phyloP scores from a whole-genome alignment of 805 yeast genomes.

The Myxozyma geophila region DNA sequence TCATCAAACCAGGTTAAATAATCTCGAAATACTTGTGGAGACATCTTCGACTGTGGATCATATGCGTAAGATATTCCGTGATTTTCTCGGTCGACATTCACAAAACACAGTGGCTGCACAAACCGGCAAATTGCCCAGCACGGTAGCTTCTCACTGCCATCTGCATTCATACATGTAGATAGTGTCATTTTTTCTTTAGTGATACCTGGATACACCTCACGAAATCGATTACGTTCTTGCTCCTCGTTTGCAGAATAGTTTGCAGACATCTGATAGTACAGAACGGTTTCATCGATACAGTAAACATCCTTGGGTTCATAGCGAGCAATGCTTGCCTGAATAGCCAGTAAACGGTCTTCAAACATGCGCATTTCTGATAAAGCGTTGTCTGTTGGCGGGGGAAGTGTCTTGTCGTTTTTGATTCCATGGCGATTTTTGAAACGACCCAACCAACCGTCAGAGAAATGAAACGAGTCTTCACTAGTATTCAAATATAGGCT shows the following conservation, averaged over 20 bases:
- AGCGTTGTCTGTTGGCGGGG: not conserved
- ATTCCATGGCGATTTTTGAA: slow-evolving; percentile 31
- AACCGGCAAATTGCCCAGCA: slow-evolving; percentile 26
- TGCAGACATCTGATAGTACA: slow-evolving; percentile 27
- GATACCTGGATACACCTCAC: slow-evolving; percentile 1
- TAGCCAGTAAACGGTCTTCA: slow-evolving; percentile 20
- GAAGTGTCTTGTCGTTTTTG: not conserved
- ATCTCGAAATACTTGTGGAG: slow-evolving; percentile 21
- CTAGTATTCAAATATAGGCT: slow-evolving; percentile 25
- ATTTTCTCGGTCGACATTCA: slow-evolving; percentile 21
- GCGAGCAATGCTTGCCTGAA: slow-evolving; percentile 23
- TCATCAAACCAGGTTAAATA: slow-evolving; percentile 33
- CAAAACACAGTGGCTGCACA: slow-evolving; percentile 23
- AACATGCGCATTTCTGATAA: slow-evolving; percentile 7
- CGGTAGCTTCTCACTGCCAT: slow-evolving; percentile 30
- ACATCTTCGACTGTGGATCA: slow-evolving; percentile 19
- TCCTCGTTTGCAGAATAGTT: not conserved
- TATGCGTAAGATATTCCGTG: slow-evolving; percentile 23
- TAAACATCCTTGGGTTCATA: slow-evolving; percentile 29
- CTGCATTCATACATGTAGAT: slow-evolving; percentile 26
- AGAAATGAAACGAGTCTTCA: slow-evolving; percentile 30
- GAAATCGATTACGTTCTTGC: not conserved
- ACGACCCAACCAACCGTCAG: slow-evolving; percentile 36
- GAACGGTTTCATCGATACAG: slow-evolving; percentile 26
- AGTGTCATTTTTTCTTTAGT: slow-evolving; percentile 22